These are phyloP conservation scores for Mycena filopes DNA, from an alignment of 768 basidiomycete species.

Conservation along the genomic window DNA sequence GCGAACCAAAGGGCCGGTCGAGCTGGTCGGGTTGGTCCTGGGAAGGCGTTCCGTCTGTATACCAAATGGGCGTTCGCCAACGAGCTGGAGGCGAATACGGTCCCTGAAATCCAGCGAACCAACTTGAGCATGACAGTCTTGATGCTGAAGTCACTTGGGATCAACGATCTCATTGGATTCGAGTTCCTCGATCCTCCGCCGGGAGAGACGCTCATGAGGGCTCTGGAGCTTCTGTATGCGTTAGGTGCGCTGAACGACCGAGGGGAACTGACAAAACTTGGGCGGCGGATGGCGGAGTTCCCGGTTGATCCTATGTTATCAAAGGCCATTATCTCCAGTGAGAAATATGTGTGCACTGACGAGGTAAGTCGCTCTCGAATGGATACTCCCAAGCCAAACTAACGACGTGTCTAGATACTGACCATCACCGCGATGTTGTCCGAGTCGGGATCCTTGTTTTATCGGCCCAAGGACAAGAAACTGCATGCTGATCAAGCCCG, in stretches of 20 bases:
- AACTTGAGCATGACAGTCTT: slow-evolving; percentile 97
- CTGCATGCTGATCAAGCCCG: slow-evolving; percentile 97
- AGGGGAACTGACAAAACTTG: slow-evolving; percentile 97
- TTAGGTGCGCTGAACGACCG: slow-evolving; percentile 95
- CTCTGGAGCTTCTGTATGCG: slow-evolving; percentile 93
- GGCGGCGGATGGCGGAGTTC: slow-evolving; percentile 98
- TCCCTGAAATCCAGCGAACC: slow-evolving; percentile 99
- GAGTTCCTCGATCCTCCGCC: slow-evolving; percentile 99
- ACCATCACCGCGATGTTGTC: slow-evolving; percentile 98
- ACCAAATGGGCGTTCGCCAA: slow-evolving; percentile 98
- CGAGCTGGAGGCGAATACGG: slow-evolving; percentile 96
- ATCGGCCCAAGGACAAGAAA: slow-evolving; percentile 98
- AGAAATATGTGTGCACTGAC: slow-evolving; percentile 93
- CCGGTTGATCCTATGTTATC: slow-evolving; percentile 98
- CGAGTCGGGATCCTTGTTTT: slow-evolving; percentile 94
- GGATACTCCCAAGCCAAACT: not conserved
- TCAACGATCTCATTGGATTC: slow-evolving; percentile 98
- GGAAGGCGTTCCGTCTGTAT: slow-evolving; percentile 97
- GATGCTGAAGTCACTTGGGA: slow-evolving; percentile 94
- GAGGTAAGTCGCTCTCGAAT: slow-evolving; percentile 68
- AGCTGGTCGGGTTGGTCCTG: slow-evolving; percentile 97
- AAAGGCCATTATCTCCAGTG: slow-evolving; percentile 96
- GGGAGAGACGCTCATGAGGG: slow-evolving; percentile 96
- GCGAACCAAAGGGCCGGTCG: slow-evolving; percentile 97
- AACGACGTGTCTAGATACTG: slow-evolving; percentile 66